Conservation (phyloP, 768 basidiomycete genomes). For the Russula vinacea region DNA sequence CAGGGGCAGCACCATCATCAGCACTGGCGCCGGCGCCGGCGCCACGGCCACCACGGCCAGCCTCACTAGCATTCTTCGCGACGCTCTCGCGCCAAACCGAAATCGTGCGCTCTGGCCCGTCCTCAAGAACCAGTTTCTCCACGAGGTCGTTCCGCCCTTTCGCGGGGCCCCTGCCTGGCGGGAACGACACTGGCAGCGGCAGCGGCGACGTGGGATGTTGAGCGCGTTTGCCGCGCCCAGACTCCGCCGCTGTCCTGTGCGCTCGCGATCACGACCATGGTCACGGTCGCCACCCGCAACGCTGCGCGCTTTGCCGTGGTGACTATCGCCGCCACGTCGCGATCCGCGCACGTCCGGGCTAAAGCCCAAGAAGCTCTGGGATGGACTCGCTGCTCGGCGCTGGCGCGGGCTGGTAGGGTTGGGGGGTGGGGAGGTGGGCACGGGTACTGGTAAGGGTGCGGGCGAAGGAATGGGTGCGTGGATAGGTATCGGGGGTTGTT, state of each 20-base stretch:
- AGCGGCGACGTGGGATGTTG: neutral
- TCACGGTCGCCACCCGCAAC: constrained; percentile 17
- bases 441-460: neutral
- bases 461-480: constrained; percentile 3
- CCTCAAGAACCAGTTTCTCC: constrained; percentile 37
- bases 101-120: constrained; percentile 38
- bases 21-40: neutral
- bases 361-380: constrained; percentile 18
- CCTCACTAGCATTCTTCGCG: constrained; percentile 33
- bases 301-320: constrained; percentile 25
- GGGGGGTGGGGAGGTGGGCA: constrained; percentile 4
- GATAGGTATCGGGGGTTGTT: neutral
- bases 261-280: constrained; percentile 1
- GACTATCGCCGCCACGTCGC: constrained; percentile 1
- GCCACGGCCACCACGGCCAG: constrained; percentile 2
- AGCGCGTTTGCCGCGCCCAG: constrained; percentile 13
- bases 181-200: neutral
- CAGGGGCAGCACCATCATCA: neutral
- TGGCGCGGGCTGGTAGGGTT: constrained; percentile 7
- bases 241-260: constrained; percentile 10
- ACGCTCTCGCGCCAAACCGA: constrained; percentile 40
- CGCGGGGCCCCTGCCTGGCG: constrained; percentile 22
- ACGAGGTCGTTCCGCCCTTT: constrained; percentile 35
- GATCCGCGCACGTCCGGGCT: constrained; percentile 6
- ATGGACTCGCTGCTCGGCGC: constrained; percentile 21